Evolutionary conservation across 192 early-diverging fungal genomes (phyloP).

Genomic region (Tieghemiomyces parasiticus): DNA sequence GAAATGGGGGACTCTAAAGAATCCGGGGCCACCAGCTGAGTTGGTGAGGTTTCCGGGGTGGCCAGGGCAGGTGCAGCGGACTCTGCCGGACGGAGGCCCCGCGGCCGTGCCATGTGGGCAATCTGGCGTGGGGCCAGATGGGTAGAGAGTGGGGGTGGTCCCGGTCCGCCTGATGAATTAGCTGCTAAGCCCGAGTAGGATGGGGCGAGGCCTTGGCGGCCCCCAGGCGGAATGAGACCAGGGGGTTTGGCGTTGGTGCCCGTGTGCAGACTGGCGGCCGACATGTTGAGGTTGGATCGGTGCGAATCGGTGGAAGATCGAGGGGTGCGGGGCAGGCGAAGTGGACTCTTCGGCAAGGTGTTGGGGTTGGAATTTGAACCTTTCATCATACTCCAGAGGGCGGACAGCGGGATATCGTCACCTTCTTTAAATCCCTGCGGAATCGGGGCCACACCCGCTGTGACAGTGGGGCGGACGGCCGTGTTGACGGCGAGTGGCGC

Average conservation of each 20-base stretch:
- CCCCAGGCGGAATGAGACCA: not conserved
- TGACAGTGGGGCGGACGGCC: not conserved
- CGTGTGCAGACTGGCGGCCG: not conserved
- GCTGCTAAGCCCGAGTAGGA: not conserved
- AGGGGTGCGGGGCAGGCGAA: not conserved
- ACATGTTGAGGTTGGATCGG: not conserved
- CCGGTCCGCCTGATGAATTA: not conserved
- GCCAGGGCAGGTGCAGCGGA: not conserved
- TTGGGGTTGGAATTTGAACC: not conserved
- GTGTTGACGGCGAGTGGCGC: not conserved
- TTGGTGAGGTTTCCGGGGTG: not conserved
- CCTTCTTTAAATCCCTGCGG: conserved; percentile 7
- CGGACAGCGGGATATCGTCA: conserved; percentile 8
- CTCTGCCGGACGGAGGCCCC: not conserved
- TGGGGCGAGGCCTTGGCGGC: not conserved
- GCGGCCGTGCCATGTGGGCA: not conserved
- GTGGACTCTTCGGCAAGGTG: not conserved
- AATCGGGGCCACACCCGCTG: not conserved
- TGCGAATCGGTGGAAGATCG: conserved; percentile 2
- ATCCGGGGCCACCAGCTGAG: not conserved
- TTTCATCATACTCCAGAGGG: conserved; percentile 1
- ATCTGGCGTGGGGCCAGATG: not conserved
- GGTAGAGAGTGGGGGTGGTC: not conserved
- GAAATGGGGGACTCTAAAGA: not conserved
- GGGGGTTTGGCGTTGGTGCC: not conserved